Base-by-base conservation (phyloP, 2,329 filamentous ascomycete genomes). In the Monilinia polystroma region DNA sequence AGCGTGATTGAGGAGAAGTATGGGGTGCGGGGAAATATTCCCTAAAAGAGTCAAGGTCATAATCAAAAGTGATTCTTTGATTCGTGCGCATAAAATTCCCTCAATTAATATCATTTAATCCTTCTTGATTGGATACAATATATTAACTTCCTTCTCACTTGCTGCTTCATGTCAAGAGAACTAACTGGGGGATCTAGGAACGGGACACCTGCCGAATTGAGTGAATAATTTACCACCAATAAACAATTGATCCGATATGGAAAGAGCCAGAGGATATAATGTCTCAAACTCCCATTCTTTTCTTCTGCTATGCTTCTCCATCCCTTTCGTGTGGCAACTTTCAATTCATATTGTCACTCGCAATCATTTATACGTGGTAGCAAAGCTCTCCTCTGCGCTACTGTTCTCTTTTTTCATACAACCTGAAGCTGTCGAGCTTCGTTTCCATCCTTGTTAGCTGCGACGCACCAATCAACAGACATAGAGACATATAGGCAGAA, bases 141-240 rank as follows among this genome's bases (percentile, higher is more conserved):
- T 8, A 43, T 14, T 43, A 11, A 8, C 41, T 14, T 12, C 11
- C 41, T 43, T 43, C 41, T 41, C 38, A 41, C 38, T 29, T 29
- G 29, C 3, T 29, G 29, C 29, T 29, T 29, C 29, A 29, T 29
- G 29, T 29, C 29, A 29, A 29, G 29, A 29, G 29, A 29, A 29
- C 29, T 29, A 29, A 29, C 29, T 29, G 29, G 4, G 43, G 56
- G 20, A 14, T n/a, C 26, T 14, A 6, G 41, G 56, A 26, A 20
- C 26, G 56, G 56, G 56, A 56, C 11, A 47, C 14, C 12, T 14
- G 10, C 29, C 56, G 4, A 41, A 59, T 35, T 16, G 11, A 35
- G 26, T 4, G 26, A 1, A 11, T 26, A 59, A 47, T 49, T 59
- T 59, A 59, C 57, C 43, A 59, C 57, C 57, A 59, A 59, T 59